phyloP scores from a whole-genome alignment of 176 grass and related monocot species.

The Aechmea fasciata region DNA sequence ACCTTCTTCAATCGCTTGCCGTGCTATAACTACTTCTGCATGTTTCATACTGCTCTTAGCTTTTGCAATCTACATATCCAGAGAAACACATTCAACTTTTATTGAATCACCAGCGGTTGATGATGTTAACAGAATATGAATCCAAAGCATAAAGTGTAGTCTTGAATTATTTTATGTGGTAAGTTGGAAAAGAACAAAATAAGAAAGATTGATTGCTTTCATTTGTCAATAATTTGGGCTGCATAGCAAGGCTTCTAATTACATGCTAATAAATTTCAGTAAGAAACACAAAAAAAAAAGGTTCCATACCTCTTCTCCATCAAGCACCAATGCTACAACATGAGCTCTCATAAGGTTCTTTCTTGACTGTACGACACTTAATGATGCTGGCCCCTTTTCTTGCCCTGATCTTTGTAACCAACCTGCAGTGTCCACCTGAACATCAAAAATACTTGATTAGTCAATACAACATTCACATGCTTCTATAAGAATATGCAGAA shows the following conservation, averaged over 20 bases:
- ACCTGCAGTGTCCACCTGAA: constrained; percentile 93
- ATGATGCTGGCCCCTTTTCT: constrained; percentile 84
- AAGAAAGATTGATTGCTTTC: background rate
- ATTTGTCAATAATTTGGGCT: background rate
- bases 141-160: background rate
- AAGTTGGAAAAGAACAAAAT: too few relatives aligned
- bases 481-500: background rate
- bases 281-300: background rate
- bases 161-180: background rate
- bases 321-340: constrained; percentile 89
- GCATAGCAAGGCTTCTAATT: background rate
- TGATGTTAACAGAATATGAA: background rate
- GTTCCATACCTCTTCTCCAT: constrained; percentile 65
- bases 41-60: constrained; percentile 78
- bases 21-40: constrained; percentile 80
- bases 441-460: constrained; percentile 9
- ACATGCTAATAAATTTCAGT: constrained; percentile 2
- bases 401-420: constrained; percentile 87
- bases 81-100: constrained; percentile 13
- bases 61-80: constrained; percentile 65
- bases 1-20: constrained; percentile 90
- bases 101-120: constrained; percentile 2
- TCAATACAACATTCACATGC: constrained; percentile 6
- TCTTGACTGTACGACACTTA: constrained; percentile 90
- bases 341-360: constrained; percentile 97